phyloP scores from a whole-genome alignment of 495 filamentous ascomycete species.

The Tuber melanosporum region DNA sequence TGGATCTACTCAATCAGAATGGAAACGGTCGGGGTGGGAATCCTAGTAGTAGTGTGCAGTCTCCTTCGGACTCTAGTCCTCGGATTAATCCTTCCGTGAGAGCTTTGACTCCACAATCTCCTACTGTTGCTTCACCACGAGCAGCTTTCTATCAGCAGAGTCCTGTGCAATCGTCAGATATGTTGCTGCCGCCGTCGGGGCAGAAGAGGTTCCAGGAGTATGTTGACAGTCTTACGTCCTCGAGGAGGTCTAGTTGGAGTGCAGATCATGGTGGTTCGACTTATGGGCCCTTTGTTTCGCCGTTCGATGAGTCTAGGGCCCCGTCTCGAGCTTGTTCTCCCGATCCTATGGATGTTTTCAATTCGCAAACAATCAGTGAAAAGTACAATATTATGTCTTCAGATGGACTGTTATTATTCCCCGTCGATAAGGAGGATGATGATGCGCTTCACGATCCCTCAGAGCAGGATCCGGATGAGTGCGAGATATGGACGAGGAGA shows the following conservation, averaged over 20 bases:
- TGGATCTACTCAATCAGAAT: slow-evolving; percentile 14
- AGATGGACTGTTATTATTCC: slow-evolving; percentile 59
- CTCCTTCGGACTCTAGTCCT: background rate
- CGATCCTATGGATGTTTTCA: slow-evolving; percentile 53
- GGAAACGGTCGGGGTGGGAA: background rate
- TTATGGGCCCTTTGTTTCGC: slow-evolving; percentile 49
- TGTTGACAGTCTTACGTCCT: slow-evolving; percentile 43
- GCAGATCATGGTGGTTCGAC: slow-evolving; percentile 55
- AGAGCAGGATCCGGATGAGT: slow-evolving; percentile 56
- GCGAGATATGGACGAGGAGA: slow-evolving; percentile 61
- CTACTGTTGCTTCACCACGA: background rate
- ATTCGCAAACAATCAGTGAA: slow-evolving; percentile 70
- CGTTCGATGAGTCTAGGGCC: slow-evolving; percentile 44
- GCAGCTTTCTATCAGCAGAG: slow-evolving; percentile 22
- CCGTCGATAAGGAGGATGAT: slow-evolving; percentile 72
- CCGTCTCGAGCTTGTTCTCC: slow-evolving; percentile 40
- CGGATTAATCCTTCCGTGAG: slow-evolving; percentile 7
- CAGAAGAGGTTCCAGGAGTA: slow-evolving; percentile 13
- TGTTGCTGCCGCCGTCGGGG: slow-evolving; percentile 18
- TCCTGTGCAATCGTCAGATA: slow-evolving; percentile 21
- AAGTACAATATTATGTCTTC: slow-evolving; percentile 74
- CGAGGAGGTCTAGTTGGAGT: slow-evolving; percentile 58
- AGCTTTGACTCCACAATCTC: slow-evolving; percentile 12
- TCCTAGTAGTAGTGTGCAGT: background rate
- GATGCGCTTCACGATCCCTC: slow-evolving; percentile 70